Evolutionary conservation across 1,284 basidiomycete genomes (phyloP).

Genomic region (Marasmius sp.): DNA sequence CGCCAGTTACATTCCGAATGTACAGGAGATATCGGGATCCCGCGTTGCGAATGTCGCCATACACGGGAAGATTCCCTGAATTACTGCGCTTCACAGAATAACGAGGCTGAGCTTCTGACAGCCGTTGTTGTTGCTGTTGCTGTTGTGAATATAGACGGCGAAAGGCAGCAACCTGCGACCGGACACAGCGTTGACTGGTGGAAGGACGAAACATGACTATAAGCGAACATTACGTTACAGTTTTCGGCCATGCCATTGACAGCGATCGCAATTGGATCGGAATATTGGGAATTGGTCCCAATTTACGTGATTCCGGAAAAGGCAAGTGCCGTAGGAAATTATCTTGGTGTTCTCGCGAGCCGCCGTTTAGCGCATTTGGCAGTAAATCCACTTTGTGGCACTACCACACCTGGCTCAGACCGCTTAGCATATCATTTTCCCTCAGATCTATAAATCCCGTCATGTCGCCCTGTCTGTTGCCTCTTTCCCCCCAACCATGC

Average conservation of each 20-base stretch:
- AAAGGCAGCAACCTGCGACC: not conserved
- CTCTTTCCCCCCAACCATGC: not conserved
- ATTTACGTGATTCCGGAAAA: not conserved
- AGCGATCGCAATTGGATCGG: too few relatives aligned
- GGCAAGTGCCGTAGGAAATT: not conserved
- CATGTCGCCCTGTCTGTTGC: not conserved
- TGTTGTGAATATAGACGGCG: not conserved
- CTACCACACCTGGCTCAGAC: not conserved
- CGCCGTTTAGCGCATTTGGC: not conserved
- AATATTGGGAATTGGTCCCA: not conserved
- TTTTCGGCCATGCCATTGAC: too few relatives aligned
- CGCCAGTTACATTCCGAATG: conserved; percentile 43
- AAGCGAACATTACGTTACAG: not conserved
- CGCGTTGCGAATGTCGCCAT: conserved; percentile 67
- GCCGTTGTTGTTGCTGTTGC: not conserved
- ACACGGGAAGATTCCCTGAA: conserved; percentile 66
- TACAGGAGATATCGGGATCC: conserved; percentile 51
- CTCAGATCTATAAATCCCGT: not conserved
- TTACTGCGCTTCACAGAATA: conserved; percentile 68
- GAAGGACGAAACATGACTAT: not conserved
- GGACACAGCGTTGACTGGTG: not conserved
- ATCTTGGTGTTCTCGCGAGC: not conserved
- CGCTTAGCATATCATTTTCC: not conserved
- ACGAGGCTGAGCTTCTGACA: conserved; percentile 25
- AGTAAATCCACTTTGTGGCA: not conserved